phyloP scores from a whole-genome alignment of 2,329 filamentous ascomycete genomes.

The Cryphonectria parasitica region DNA sequence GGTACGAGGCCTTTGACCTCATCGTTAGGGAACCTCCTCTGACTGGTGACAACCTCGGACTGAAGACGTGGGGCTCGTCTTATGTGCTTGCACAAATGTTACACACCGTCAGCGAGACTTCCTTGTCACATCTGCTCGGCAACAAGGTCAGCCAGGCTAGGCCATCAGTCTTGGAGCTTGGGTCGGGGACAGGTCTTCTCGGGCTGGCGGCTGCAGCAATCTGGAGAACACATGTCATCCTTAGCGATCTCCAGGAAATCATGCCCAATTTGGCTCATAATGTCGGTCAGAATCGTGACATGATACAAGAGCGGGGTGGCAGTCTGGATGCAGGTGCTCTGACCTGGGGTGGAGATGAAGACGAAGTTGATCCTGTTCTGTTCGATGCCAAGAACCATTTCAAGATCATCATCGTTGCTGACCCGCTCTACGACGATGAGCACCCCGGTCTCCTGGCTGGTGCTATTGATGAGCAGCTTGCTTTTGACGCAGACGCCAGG shows the following conservation, averaged over 20 bases:
- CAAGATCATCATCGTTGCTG: conserved; percentile 78
- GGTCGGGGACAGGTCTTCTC: conserved; percentile 88
- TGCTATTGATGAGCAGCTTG: conserved; percentile 71
- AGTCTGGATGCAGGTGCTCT: conserved; percentile 66
- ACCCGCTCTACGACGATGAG: conserved; percentile 83
- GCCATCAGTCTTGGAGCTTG: conserved; percentile 71
- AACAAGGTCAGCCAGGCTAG: conserved; percentile 38
- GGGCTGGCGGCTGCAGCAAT: conserved; percentile 81
- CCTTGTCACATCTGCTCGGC: conserved; percentile 51
- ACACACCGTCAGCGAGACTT: conserved; percentile 47
- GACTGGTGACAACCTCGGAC: conserved; percentile 83
- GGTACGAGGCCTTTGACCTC: conserved; percentile 59
- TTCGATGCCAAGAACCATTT: conserved; percentile 56
- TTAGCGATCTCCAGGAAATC: conserved; percentile 87
- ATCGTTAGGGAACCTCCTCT: conserved; percentile 83
- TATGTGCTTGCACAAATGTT: conserved; percentile 82
- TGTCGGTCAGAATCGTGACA: conserved; percentile 62
- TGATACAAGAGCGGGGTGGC: conserved; percentile 60
- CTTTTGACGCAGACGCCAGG: conserved; percentile 57
- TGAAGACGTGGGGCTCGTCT: conserved; percentile 95
- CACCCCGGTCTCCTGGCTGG: conserved; percentile 77
- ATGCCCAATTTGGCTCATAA: conserved; percentile 81
- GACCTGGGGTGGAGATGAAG: conserved; percentile 69
- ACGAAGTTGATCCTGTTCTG: conserved; percentile 49
- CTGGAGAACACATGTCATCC: conserved; percentile 66